Evolutionary conservation across 495 filamentous ascomycete genomes (phyloP).

Genomic region (Penicillium argentinense): DNA sequence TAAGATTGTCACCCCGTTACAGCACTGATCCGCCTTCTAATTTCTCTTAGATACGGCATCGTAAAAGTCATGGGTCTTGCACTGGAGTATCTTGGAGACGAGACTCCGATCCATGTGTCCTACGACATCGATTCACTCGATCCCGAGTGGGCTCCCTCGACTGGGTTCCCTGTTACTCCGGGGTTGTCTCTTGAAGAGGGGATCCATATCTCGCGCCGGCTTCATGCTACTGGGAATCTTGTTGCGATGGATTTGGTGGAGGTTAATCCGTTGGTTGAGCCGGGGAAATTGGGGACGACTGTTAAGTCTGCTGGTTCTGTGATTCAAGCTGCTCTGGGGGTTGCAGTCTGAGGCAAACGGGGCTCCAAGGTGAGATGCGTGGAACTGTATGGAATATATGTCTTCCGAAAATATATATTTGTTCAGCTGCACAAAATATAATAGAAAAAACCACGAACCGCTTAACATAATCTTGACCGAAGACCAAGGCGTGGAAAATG

Average conservation of each 20-base stretch:
- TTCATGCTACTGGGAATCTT: constrained; percentile 77
- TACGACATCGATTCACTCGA: constrained; percentile 91
- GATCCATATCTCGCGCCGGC: constrained; percentile 27
- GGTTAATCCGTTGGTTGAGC: constrained; percentile 63
- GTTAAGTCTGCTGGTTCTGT: not conserved
- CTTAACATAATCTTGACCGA: too few relatives aligned
- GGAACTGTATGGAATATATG: too few relatives aligned
- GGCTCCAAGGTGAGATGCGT: too few relatives aligned
- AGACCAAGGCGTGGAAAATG: too few relatives aligned
- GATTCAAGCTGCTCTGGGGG: not conserved
- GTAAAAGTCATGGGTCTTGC: constrained; percentile 87
- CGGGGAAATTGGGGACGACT: not conserved
- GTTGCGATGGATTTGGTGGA: constrained; percentile 84
- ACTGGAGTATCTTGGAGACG: constrained; percentile 73
- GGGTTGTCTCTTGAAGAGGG: constrained; percentile 61
- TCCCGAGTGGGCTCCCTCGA: constrained; percentile 79
- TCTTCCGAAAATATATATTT: too few relatives aligned
- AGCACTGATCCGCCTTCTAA: too few relatives aligned
- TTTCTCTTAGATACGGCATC: constrained; percentile 66
- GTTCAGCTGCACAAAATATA: too few relatives aligned
- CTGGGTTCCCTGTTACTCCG: constrained; percentile 80
- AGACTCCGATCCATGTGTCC: constrained; percentile 84
- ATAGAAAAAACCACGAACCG: too few relatives aligned
- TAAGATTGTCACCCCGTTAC: too few relatives aligned
- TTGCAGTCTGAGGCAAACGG: too few relatives aligned